phyloP scores from a whole-genome alignment of 345 rosid genomes.

The Citrus inodora region DNA sequence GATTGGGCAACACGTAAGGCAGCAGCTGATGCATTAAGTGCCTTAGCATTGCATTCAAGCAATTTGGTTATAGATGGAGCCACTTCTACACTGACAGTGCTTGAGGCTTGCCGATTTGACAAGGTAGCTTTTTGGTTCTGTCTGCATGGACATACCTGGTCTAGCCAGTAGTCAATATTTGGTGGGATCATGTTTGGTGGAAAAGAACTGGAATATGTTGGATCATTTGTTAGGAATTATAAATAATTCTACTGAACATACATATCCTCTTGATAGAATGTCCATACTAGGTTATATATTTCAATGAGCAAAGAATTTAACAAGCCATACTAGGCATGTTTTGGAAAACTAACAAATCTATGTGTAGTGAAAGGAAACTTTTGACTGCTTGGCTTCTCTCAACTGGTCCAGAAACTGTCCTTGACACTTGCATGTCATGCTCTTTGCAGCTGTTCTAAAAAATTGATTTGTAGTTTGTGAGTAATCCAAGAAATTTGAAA shows the following conservation, averaged over 20 bases:
- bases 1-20: conserved; percentile 99
- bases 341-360: not conserved
- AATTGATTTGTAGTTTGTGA: not conserved
- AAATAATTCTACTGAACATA: not conserved
- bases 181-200: not conserved
- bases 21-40: conserved; percentile 79
- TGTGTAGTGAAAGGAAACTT: not conserved
- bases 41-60: conserved; percentile 81
- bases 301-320: not conserved
- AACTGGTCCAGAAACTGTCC: not conserved
- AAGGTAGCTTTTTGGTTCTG: conserved; percentile 49
- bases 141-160: not conserved
- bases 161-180: not conserved
- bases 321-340: not conserved
- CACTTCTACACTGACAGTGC: conserved; percentile 61
- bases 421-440: not conserved
- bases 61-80: conserved; percentile 56
- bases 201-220: not conserved
- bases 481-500: not conserved
- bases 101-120: conserved; percentile 90
- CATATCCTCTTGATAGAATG: not conserved
- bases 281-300: not conserved
- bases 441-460: not conserved
- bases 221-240: not conserved
- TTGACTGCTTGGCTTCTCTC: not conserved